Percentiles rank a stretch among this genome's conserved stretches.
These are phyloP conservation scores for Chamaecrista fasciculata DNA, from an alignment of 306 rosid species.

Conservation along the genomic window DNA sequence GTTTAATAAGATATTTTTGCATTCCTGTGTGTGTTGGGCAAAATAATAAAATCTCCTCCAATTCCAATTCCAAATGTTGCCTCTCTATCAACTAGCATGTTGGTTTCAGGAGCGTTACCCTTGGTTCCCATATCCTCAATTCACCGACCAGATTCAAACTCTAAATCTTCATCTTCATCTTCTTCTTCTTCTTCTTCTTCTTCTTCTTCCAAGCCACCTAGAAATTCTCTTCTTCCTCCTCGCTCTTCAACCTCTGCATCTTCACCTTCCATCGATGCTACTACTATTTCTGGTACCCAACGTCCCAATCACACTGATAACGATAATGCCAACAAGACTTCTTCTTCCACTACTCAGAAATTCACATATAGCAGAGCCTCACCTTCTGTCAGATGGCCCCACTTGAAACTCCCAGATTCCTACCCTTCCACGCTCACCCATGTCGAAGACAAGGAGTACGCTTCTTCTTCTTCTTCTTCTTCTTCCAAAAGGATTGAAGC, in stretches of 20 bases:
- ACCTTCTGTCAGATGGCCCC: conserved; percentile 83
- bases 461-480: conserved; percentile 15
- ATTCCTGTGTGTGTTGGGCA: no score
- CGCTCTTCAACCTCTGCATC: conserved; percentile 35
- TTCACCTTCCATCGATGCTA: conserved; percentile 14
- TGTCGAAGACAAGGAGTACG: conserved; percentile 33
- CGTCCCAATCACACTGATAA: conserved; percentile 4
- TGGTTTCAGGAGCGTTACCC: conserved; percentile 28
- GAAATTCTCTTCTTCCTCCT: conserved; percentile 18
- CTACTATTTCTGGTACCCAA: conserved; percentile 20
- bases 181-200: conserved; percentile 18
- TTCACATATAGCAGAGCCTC: conserved; percentile 86
- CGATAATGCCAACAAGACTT: not conserved
- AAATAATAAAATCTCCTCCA: no score
- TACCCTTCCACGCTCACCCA: conserved; percentile 50
- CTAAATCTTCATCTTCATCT: conserved; percentile 17
- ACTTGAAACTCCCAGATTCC: conserved; percentile 52
- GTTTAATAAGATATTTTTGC: no score
- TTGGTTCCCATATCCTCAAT: conserved; percentile 30
- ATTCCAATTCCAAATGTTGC: not conserved
- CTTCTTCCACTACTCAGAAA: conserved; percentile 25
- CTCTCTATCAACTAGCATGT: conserved; percentile 18
- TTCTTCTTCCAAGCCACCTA: conserved; percentile 35
- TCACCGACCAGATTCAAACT: conserved; percentile 22
- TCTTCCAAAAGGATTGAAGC: no score